Base-by-base conservation (phyloP, 345 rosid species). In the Crucihimalaya himalaica region DNA sequence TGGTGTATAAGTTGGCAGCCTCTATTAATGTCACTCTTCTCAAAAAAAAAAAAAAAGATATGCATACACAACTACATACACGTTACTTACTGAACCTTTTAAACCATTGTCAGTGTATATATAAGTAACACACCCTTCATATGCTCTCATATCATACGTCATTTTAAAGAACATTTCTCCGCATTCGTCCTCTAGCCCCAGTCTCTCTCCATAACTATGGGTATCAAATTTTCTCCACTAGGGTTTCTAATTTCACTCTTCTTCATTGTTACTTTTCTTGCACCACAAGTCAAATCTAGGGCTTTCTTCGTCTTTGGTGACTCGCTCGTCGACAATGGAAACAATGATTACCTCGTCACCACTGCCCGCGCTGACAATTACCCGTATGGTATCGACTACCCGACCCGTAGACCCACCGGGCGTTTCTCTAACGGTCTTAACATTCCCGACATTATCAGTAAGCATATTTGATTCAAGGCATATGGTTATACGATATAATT, bases 381-480 rank as follows among this genome's bases (percentile, higher is more conserved):
- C 6, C 98, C 97, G 0, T 93, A 91, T 31, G 96, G 98, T 66
- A 77, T 91, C n/a, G 97, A 91, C 54, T 85, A 63, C 62, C 92
- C 94, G 4, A 85, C 88, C 77, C 91, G 76, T 55, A 71, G 73
- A 31, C 78, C 98, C 58, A 91, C 92, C 1, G 90, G 98, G 11
- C 94, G 90, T 28, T 93, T 93, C 84, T 88, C 97, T 52, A 93
- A 91, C 50, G 98, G 98, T 76, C 83, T 89, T 18, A 91, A 89
- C 83, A 87, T 93, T 50, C 93, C 97, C 8, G 98, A 93, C 61
- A 42, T 89, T 48, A 85, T 91, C 58, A 91, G 97, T 91, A 79
- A 20, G 78, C 14, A 54, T 59, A 16, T 53, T 27, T 21, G 20
- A 4, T 40, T 52, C 2, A 8, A 28, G 9, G n/a, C n/a, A n/a